Percentiles rank a stretch among this genome's conserved stretches.
These are phyloP conservation scores for Sclerotinia borealis DNA, from an alignment of 2,329 filamentous ascomycete species.

Conservation along the genomic window DNA sequence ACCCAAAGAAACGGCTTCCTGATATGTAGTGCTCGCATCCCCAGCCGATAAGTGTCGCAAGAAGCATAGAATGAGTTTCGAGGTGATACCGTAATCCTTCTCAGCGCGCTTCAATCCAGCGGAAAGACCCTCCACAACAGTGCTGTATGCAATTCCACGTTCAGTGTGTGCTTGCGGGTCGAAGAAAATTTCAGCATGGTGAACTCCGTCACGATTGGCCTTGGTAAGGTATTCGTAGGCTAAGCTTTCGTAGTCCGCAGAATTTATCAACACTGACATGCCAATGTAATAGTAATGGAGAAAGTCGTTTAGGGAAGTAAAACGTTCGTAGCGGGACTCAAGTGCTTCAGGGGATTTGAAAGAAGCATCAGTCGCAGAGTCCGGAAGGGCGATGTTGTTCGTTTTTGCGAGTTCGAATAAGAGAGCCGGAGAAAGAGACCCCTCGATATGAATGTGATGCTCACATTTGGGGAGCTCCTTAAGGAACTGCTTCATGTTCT, in stretches of 20 bases:
- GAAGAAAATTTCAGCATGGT: slow-evolving; percentile 74
- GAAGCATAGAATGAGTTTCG: slow-evolving; percentile 65
- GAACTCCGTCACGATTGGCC: slow-evolving; percentile 58
- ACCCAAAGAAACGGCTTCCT: slow-evolving; percentile 36
- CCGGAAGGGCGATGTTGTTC: slow-evolving; percentile 58
- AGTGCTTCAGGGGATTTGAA: slow-evolving; percentile 57
- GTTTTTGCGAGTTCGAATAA: slow-evolving; percentile 63
- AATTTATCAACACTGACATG: slow-evolving; percentile 60
- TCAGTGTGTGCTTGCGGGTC: slow-evolving; percentile 69
- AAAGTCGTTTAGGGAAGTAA: slow-evolving; percentile 70
- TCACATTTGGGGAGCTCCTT: slow-evolving; percentile 69
- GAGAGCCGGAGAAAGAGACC: slow-evolving; percentile 62
- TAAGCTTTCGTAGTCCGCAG: slow-evolving; percentile 65
- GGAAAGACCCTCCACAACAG: slow-evolving; percentile 57
- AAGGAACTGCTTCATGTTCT: slow-evolving; percentile 44
- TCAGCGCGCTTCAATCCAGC: slow-evolving; percentile 55
- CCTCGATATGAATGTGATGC: slow-evolving; percentile 76
- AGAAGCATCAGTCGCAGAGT: slow-evolving; percentile 49
- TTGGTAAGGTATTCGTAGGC: slow-evolving; percentile 65
- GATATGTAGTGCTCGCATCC: slow-evolving; percentile 46
- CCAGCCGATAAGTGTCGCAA: slow-evolving; percentile 60
- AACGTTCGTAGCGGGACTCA: slow-evolving; percentile 56
- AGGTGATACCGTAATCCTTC: slow-evolving; percentile 56
- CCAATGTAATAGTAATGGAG: slow-evolving; percentile 73
- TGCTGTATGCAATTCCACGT: slow-evolving; percentile 56